phyloP scores from a whole-genome alignment of 2,329 filamentous ascomycete genomes.

The Hypomyces perniciosus region DNA sequence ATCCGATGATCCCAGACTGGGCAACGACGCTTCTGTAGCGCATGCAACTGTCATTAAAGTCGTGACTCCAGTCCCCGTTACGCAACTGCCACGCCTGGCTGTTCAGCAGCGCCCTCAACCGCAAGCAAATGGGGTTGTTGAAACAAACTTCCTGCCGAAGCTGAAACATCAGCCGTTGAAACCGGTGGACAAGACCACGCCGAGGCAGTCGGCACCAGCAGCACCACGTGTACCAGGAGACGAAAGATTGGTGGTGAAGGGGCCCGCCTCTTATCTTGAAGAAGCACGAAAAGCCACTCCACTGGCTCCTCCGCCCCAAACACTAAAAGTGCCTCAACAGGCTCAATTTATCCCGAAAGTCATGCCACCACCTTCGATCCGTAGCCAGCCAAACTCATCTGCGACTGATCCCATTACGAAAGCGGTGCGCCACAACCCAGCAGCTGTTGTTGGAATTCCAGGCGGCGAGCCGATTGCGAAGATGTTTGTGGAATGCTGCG shows the following conservation, averaged over 20 bases:
- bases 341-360: conserved; percentile 5
- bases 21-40: background rate
- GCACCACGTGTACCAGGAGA: background rate
- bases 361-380: conserved; percentile 10
- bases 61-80: background rate
- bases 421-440: conserved; percentile 1
- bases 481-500: conserved; percentile 60
- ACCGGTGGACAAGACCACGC: conserved; percentile 17
- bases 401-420: conserved; percentile 1
- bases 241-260: background rate
- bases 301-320: conserved; percentile 10
- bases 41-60: background rate
- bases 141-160: conserved; percentile 27
- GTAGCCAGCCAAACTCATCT: conserved; percentile 4
- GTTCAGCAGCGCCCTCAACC: conserved; percentile 13
- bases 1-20: background rate
- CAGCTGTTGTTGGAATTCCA: conserved; percentile 6
- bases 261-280: conserved; percentile 12
- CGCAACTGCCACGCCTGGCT: conserved; percentile 13
- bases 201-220: background rate
- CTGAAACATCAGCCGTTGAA: conserved; percentile 35
- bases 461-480: conserved; percentile 46
- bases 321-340: conserved; percentile 3
- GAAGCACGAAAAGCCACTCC: conserved; percentile 13
- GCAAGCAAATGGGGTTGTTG: conserved; percentile 7